A percentile compares a stretch with the other conserved stretches of the same genome.
phyloP scores from a whole-genome alignment of 805 yeast genomes.

The Candida sonorensis region DNA sequence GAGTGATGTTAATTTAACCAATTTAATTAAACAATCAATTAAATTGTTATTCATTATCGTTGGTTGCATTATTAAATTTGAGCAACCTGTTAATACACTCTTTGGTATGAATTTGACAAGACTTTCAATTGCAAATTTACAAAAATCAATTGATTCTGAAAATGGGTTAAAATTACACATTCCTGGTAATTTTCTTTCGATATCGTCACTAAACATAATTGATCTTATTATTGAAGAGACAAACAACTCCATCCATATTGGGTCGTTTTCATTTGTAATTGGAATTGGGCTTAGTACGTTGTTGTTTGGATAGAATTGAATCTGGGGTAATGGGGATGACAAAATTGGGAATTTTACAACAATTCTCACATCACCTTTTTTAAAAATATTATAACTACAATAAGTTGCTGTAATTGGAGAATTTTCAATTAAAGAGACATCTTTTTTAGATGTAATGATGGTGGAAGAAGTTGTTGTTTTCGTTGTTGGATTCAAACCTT shows the following conservation, averaged over 20 bases:
- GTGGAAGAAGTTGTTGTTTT: no score
- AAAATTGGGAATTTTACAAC: conserved; percentile 53
- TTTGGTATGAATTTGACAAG: conserved; percentile 40
- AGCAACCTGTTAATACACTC: conserved; percentile 41
- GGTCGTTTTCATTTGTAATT: conserved; percentile 52
- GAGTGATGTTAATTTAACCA: conserved; percentile 33
- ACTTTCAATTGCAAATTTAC: no score
- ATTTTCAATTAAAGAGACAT: no score
- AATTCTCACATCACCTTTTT: conserved; percentile 67
- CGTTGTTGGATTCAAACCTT: conserved; percentile 22
- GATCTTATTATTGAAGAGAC: conserved; percentile 53
- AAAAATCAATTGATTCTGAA: no score
- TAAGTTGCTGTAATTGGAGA: conserved; percentile 40
- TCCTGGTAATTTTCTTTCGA: conserved; percentile 52
- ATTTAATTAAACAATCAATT: conserved; percentile 41
- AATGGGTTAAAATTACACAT: conserved; percentile 43
- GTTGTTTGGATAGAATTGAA: conserved; percentile 40
- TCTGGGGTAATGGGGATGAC: conserved; percentile 26
- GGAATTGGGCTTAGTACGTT: conserved; percentile 17
- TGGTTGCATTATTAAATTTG: conserved; percentile 26
- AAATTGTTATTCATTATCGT: conserved; percentile 41
- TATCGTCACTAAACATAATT: conserved; percentile 44
- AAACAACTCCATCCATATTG: conserved; percentile 55
- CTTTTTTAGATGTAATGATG: no score
- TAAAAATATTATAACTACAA: conserved; percentile 69